A percentile compares a stretch with the other conserved stretches of the same genome.
Conservation (phyloP, 1,139 yeast genomes). For the Tardiomyces depauwii region DNA sequence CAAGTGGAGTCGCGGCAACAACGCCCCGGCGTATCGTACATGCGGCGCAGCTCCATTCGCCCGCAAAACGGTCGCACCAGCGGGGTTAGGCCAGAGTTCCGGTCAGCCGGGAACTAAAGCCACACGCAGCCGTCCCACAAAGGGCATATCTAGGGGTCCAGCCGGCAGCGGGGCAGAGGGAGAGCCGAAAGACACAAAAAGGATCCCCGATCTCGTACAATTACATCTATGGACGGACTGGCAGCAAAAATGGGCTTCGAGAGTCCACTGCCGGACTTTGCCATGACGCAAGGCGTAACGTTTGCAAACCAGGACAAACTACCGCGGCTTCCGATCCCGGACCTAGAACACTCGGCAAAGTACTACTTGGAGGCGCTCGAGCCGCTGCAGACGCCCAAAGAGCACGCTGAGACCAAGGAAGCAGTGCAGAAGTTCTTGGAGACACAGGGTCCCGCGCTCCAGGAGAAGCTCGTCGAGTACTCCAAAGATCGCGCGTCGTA, state of each 20-base stretch:
- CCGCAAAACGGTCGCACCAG: no score
- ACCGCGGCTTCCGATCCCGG: conserved; percentile 68
- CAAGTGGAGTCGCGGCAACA: no score
- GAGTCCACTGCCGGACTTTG: neutral
- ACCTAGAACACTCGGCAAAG: conserved; percentile 50
- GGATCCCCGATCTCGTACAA: no score
- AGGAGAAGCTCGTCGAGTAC: conserved; percentile 51
- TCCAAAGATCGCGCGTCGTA: conserved; percentile 58
- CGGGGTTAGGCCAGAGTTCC: no score
- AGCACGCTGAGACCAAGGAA: conserved; percentile 46
- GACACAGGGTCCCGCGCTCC: conserved; percentile 50
- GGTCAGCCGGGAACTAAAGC: no score
- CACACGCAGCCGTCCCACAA: no score
- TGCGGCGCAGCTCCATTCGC: no score
- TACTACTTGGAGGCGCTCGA: conserved; percentile 53
- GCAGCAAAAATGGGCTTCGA: neutral
- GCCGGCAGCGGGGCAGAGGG: no score
- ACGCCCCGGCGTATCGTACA: no score
- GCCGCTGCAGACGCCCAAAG: conserved; percentile 67
- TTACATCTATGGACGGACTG: neutral
- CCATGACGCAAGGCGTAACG: conserved; percentile 24
- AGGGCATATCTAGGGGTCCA: no score
- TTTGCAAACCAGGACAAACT: conserved; percentile 47
- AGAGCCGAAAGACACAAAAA: no score
- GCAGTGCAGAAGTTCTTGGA: conserved; percentile 52